phyloP scores from a whole-genome alignment of 2,329 filamentous ascomycete species.

The Elsinoe perseae region DNA sequence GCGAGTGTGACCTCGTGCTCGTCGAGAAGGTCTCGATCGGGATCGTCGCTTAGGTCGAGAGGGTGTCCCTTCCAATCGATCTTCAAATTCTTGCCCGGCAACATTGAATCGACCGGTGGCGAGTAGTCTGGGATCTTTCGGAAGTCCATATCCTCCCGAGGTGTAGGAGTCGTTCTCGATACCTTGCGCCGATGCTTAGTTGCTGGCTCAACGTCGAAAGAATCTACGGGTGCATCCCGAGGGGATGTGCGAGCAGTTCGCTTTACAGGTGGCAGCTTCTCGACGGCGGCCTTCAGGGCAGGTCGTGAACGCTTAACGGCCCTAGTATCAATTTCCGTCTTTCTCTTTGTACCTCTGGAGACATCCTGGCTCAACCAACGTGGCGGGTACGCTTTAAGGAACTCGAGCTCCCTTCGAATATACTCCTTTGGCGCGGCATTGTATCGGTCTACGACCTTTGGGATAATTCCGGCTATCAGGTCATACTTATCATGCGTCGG shows the following conservation, averaged over 20 bases:
- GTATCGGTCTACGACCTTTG: constrained; percentile 12
- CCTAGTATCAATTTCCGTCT: neutral
- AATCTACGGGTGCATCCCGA: constrained; percentile 8
- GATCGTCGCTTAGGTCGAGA: constrained; percentile 67
- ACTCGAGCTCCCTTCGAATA: constrained; percentile 14
- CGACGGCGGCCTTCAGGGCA: constrained; percentile 8
- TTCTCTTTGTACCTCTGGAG: constrained; percentile 8
- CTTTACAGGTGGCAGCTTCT: constrained; percentile 1
- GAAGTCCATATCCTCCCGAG: constrained; percentile 75
- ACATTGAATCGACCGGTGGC: constrained; percentile 59
- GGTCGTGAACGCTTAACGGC: constrained; percentile 4
- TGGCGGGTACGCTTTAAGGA: constrained; percentile 5
- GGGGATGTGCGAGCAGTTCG: constrained; percentile 17
- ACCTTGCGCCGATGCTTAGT: constrained; percentile 22
- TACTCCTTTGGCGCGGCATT: constrained; percentile 15
- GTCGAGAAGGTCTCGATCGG: constrained; percentile 63
- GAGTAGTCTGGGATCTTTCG: constrained; percentile 62
- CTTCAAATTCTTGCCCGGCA: constrained; percentile 57
- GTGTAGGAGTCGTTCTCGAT: constrained; percentile 45
- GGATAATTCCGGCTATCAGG: constrained; percentile 7
- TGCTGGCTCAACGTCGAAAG: constrained; percentile 24
- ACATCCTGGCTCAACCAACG: neutral
- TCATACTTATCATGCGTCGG: constrained; percentile 17
- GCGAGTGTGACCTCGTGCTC: constrained; percentile 70
- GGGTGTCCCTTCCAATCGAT: constrained; percentile 80